Evolutionary conservation across 2,329 filamentous ascomycete genomes (phyloP), one percentile per base, ranked within the genome.

Genomic region (Fusarium musae): DNA sequence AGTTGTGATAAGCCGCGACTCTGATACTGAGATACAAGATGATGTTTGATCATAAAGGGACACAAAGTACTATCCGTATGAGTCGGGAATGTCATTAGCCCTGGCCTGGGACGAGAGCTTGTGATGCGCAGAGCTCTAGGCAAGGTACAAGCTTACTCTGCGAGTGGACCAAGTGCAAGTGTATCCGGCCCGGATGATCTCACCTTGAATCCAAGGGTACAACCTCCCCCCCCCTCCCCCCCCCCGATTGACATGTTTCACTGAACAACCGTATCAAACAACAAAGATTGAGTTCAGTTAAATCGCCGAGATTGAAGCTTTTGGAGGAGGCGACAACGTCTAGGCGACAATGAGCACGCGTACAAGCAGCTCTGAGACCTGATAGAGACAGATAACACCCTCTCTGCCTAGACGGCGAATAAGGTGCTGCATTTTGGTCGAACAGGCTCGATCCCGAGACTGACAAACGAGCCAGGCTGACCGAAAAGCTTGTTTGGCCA

Each of bases 271-370:
- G 39, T 69, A 59, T 64, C 43, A 53, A 57, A 40, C 32, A 49
- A 36, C 49, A 50, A 39, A 39, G 46, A 40, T 61, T 61, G 37
- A 42, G 36, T 59, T 47, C 21, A 47, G 34, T 36, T 13, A 59
- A 46, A 39, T 19, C 34, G 19, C 52, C 59, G 32, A 59, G 52
- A 36, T 19, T 46, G 15, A 36, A 43, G 36, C 15, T 50, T 30
- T 43, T 56, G 13, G 21, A 53, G 42, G 42, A 47, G 34, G 42
- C 58, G 23, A 37, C 58, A 19, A 36, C 23, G 21, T 43, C 34
- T 54, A 57, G 70, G 70, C 63, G 63, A 46, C 59, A 57, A 28
- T 34, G 46, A 50, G 54, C 65, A 73, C 59, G 56, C 70, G 70
- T 50, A 36, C 36, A 36, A 36, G 36, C 36, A 66, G 40, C 54